Evolutionary conservation across 2,329 filamentous ascomycete species (phyloP).

Genomic region (Aspergillus udagawae): DNA sequence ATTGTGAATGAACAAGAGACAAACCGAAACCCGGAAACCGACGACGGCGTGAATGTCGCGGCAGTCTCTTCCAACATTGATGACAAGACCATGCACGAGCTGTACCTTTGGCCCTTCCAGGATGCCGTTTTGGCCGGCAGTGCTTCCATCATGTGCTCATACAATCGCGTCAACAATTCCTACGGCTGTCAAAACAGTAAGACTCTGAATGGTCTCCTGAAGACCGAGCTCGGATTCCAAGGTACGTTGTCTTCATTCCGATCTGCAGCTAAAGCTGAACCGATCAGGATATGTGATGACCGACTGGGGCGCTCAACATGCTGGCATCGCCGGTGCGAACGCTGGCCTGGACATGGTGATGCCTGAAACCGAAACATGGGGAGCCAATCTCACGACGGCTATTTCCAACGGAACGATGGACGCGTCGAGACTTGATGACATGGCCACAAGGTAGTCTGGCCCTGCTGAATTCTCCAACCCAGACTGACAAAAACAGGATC

Average conservation of each 20-base stretch:
- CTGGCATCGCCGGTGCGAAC: constrained; percentile 27
- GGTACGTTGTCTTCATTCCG: constrained; percentile 5
- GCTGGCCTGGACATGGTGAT: constrained; percentile 26
- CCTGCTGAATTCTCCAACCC: background rate
- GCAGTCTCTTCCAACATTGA: constrained; percentile 60
- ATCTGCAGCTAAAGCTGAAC: background rate
- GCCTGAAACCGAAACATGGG: constrained; percentile 17
- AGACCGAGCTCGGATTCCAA: constrained; percentile 72
- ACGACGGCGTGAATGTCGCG: constrained; percentile 21
- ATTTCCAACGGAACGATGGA: constrained; percentile 60
- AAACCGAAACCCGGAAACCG: constrained; percentile 15
- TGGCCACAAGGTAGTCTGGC: constrained; percentile 45
- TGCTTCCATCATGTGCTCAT: constrained; percentile 58
- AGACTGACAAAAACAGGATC: constrained; percentile 23
- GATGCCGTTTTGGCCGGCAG: constrained; percentile 57
- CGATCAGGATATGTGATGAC: constrained; percentile 67
- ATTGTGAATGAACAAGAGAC: constrained; percentile 60
- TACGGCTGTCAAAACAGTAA: constrained; percentile 78
- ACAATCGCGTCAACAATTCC: constrained; percentile 69
- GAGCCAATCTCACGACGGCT: constrained; percentile 46
- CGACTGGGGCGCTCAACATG: constrained; percentile 75
- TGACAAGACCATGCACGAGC: constrained; percentile 62
- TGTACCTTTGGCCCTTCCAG: constrained; percentile 64
- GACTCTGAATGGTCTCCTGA: constrained; percentile 69
- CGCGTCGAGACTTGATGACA: constrained; percentile 53